These are phyloP conservation scores for Mycotypha africana DNA, from an alignment of 371 early-diverging fungal genomes.

Conservation along the genomic window DNA sequence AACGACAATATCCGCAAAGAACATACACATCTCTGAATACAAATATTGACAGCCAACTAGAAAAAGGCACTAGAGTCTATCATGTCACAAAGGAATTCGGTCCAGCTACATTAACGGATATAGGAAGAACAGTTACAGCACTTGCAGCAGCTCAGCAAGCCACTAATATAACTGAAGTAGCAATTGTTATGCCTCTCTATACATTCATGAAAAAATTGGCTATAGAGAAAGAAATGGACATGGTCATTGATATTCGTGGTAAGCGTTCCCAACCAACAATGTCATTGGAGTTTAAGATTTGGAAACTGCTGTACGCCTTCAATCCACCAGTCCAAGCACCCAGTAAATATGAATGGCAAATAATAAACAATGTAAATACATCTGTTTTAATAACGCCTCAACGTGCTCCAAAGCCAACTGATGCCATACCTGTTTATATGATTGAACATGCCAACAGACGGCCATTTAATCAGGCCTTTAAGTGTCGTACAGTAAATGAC, in stretches of 20 bases:
- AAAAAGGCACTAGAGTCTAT: constrained; percentile 45
- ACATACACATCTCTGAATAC: constrained; percentile 47
- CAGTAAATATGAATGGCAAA: constrained; percentile 15
- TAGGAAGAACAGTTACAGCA: constrained; percentile 61
- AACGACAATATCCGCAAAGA: constrained; percentile 45
- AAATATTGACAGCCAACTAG: constrained; percentile 24
- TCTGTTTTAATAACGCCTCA: constrained; percentile 16
- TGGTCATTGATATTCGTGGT: constrained; percentile 50
- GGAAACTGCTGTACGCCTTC: constrained; percentile 38
- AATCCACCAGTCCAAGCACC: constrained; percentile 25
- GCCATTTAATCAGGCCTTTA: constrained; percentile 57
- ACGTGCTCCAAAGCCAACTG: constrained; percentile 8
- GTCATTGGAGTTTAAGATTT: constrained; percentile 42
- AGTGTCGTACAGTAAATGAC: constrained; percentile 29
- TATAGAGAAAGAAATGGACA: constrained; percentile 24
- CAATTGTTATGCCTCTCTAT: constrained; percentile 60
- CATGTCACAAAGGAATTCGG: constrained; percentile 67
- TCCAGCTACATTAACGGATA: constrained; percentile 49
- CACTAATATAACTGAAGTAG: constrained; percentile 39
- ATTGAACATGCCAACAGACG: constrained; percentile 53
- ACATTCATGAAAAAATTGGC: constrained; percentile 37
- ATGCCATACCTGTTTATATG: constrained; percentile 48
- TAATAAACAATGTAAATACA: constrained; percentile 24
- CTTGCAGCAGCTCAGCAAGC: constrained; percentile 55
- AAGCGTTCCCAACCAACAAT: constrained; percentile 28